A percentile compares a stretch with the other conserved stretches of the same genome.
These are phyloP conservation scores for Microdochium paspali DNA, from an alignment of 2,329 filamentous ascomycete species.

Conservation along the genomic window DNA sequence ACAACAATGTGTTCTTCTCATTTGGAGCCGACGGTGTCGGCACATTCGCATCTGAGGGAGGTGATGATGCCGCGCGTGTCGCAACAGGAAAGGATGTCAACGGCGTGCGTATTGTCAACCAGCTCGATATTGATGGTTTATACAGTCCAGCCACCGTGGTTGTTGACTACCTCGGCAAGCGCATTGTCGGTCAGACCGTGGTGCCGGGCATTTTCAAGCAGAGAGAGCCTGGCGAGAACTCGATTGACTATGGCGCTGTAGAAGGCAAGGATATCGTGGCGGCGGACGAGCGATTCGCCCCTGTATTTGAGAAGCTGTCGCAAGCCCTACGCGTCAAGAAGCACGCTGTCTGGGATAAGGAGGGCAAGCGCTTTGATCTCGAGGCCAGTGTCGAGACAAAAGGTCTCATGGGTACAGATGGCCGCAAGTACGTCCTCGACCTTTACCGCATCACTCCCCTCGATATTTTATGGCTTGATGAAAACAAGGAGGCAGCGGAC, in stretches of 20 bases:
- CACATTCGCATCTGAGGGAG: constrained; percentile 92
- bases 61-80: constrained; percentile 90
- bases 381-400: constrained; percentile 98
- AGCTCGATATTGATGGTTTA: constrained; percentile 87
- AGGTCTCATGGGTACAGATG: constrained; percentile 92
- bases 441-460: constrained; percentile 90
- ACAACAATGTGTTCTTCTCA: constrained; percentile 99
- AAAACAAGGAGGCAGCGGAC: constrained; percentile 45
- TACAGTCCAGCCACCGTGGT: constrained; percentile 96
- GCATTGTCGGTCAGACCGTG: constrained; percentile 94
- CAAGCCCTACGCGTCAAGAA: constrained; percentile 86
- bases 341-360: constrained; percentile 97
- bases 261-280: constrained; percentile 95
- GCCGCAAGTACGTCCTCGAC: constrained; percentile 94
- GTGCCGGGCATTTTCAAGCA: constrained; percentile 99
- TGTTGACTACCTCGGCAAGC: constrained; percentile 93
- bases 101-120: constrained; percentile 90
- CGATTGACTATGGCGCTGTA: constrained; percentile 97
- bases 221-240: constrained; percentile 91
- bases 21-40: constrained; percentile 96
- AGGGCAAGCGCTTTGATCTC: constrained; percentile 78
- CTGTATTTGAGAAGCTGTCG: constrained; percentile 82
- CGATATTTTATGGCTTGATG: constrained; percentile 85
- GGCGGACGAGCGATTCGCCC: constrained; percentile 75
- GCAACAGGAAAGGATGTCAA: constrained; percentile 95